phyloP scores from a whole-genome alignment of 2,329 filamentous ascomycete genomes.

The Hirsutella rhossiliensis region DNA sequence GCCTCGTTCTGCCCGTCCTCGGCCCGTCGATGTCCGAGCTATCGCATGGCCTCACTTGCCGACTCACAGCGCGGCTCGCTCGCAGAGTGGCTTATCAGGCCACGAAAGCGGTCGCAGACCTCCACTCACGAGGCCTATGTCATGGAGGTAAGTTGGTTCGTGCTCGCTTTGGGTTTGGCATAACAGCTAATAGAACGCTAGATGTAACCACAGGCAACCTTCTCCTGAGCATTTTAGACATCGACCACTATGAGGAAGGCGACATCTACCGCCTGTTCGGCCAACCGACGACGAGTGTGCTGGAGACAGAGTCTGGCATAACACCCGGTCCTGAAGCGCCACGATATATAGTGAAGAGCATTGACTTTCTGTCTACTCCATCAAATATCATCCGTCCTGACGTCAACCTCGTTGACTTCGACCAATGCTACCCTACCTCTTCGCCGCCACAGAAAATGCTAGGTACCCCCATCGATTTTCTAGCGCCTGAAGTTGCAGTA shows the following conservation, averaged over 20 bases:
- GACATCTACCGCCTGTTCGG: neutral
- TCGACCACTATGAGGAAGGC: neutral
- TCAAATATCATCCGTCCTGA: neutral
- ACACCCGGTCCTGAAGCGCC: neutral
- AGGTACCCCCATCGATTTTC: neutral
- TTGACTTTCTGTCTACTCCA: neutral
- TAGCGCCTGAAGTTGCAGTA: neutral
- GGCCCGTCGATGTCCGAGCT: neutral
- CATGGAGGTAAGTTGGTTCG: neutral
- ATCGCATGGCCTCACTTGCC: neutral
- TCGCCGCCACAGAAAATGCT: neutral
- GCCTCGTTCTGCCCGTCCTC: neutral
- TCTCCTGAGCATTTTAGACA: neutral
- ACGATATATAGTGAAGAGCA: neutral
- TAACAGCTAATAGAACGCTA: neutral
- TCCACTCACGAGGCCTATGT: neutral
- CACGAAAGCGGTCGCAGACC: neutral
- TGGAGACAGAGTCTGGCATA: neutral
- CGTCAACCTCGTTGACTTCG: neutral
- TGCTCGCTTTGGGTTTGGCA: neutral
- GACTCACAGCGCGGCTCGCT: neutral
- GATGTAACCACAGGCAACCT: neutral
- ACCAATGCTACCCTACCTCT: neutral
- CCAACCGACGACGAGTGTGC: neutral
- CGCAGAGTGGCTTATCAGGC: neutral